Conservation (phyloP, 2,329 filamentous ascomycete species). For the Curvularia sp. region DNA sequence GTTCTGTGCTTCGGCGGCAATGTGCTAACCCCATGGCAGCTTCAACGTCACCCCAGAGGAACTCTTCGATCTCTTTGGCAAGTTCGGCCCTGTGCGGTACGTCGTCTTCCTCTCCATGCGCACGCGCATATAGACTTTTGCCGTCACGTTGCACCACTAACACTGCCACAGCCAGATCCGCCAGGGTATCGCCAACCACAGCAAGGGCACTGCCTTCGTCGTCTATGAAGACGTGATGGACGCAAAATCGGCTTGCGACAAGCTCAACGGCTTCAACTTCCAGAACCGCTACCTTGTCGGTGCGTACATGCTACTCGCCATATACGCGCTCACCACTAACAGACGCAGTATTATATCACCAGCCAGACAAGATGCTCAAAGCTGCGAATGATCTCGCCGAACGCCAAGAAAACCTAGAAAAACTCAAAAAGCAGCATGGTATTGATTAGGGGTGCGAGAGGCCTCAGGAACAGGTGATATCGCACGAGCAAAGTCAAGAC, state of each 20-base stretch:
- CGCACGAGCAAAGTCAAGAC: conserved; percentile 41
- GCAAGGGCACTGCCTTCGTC: conserved; percentile 98
- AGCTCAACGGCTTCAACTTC: conserved; percentile 99
- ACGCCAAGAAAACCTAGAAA: conserved; percentile 96
- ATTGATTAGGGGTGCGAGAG: conserved; percentile 77
- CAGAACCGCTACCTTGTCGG: conserved; percentile 98
- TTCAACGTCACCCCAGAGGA: conserved; percentile 99
- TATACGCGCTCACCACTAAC: conserved; percentile 14
- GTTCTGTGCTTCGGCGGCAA: background rate
- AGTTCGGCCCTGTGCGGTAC: conserved; percentile 94
- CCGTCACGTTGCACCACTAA: conserved; percentile 27
- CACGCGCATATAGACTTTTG: conserved; percentile 6
- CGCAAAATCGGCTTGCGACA: conserved; percentile 98
- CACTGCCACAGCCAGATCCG: conserved; percentile 80
- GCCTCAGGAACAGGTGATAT: conserved; percentile 57
- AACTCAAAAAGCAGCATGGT: conserved; percentile 95
- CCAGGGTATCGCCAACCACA: conserved; percentile 95
- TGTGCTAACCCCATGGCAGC: conserved; percentile 59
- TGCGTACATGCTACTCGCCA: conserved; percentile 56
- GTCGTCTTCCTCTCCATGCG: conserved; percentile 44
- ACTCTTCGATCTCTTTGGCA: conserved; percentile 97
- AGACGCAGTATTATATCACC: conserved; percentile 72
- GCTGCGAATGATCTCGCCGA: conserved; percentile 93
- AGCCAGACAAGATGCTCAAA: conserved; percentile 80
- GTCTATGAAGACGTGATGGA: conserved; percentile 99